Percentiles rank a stretch among this genome's conserved stretches.
These are phyloP conservation scores for Fallopia convolvulus DNA, from an alignment of 148 eudicot genomes.

Conservation along the genomic window DNA sequence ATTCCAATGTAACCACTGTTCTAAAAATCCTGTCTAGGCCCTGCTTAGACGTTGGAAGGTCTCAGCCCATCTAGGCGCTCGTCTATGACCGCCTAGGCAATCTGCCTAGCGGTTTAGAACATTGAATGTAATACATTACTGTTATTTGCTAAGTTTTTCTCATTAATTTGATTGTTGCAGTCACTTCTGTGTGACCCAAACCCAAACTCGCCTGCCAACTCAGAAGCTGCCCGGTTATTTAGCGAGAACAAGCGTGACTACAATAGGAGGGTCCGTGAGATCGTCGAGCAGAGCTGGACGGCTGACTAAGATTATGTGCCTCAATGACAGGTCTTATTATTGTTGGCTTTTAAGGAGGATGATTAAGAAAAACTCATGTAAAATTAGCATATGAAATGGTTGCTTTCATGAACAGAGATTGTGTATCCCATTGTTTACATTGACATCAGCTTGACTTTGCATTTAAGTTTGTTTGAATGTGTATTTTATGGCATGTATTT, in stretches of 20 bases:
- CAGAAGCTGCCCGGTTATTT: slow-evolving; percentile 71
- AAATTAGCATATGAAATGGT: slow-evolving; percentile 1
- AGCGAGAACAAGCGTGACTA: slow-evolving; percentile 69
- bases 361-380: not conserved
- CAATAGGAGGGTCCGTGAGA: slow-evolving; percentile 53
- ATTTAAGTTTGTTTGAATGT: not conserved
- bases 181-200: slow-evolving; percentile 65
- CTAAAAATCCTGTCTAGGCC: too few species aligned
- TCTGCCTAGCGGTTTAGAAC: too few species aligned
- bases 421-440: not conserved
- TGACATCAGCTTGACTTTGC: not conserved
- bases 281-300: slow-evolving; percentile 60
- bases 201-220: slow-evolving; percentile 73
- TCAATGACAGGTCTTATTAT: not conserved
- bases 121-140: too few species aligned
- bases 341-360: not conserved
- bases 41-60: too few species aligned
- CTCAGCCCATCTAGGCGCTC: too few species aligned
- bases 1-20: not conserved
- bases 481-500: not conserved
- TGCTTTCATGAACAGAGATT: not conserved
- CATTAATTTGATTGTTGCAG: slow-evolving; percentile 20
- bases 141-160: not conserved
- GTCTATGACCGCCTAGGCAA: too few species aligned
- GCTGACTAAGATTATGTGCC: slow-evolving; percentile 28